Evolutionary conservation across 495 filamentous ascomycete genomes (phyloP).

Genomic region (Parathielavia hyrcaniae): DNA sequence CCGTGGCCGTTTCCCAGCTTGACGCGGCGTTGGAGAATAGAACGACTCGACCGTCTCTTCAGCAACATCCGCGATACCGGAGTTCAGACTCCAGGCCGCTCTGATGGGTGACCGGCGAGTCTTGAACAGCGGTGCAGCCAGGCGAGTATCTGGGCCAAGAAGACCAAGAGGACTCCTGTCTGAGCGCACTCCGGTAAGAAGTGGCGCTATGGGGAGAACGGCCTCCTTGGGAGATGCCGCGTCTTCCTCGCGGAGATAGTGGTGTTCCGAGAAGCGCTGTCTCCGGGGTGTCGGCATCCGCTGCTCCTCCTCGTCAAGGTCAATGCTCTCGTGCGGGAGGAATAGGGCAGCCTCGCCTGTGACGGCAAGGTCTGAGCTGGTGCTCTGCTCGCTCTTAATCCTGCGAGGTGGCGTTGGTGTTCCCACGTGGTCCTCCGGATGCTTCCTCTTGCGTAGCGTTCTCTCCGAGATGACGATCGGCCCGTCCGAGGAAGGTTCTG

Average conservation of each 20-base stretch:
- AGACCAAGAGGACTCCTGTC: neutral
- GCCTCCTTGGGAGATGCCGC: neutral
- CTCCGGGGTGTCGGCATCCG: slow-evolving; percentile 60
- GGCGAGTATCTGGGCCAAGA: neutral
- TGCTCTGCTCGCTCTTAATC: slow-evolving; percentile 34
- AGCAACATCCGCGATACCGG: slow-evolving; percentile 22
- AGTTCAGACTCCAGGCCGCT: slow-evolving; percentile 7
- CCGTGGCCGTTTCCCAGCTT: neutral
- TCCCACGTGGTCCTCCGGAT: slow-evolving; percentile 16
- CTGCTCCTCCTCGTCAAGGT: slow-evolving; percentile 61
- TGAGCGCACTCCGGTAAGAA: neutral
- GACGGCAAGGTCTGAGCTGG: slow-evolving; percentile 35
- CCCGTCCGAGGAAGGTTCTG: slow-evolving; percentile 42
- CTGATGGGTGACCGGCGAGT: neutral
- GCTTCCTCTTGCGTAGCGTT: slow-evolving; percentile 39
- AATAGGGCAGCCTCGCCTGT: slow-evolving; percentile 30
- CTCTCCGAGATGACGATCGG: slow-evolving; percentile 42
- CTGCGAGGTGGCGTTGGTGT: slow-evolving; percentile 15
- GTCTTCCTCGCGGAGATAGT: neutral
- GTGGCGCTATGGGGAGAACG: neutral
- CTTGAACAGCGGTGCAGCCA: neutral
- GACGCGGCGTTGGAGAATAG: neutral
- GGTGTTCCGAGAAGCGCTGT: slow-evolving; percentile 15
- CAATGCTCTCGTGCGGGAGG: slow-evolving; percentile 53
- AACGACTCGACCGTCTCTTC: slow-evolving; percentile 16